A percentile compares a stretch with the other conserved stretches of the same genome.
These are phyloP conservation scores for Chenopodium berlandieri DNA, from an alignment of 148 eudicot genomes.

Conservation along the genomic window DNA sequence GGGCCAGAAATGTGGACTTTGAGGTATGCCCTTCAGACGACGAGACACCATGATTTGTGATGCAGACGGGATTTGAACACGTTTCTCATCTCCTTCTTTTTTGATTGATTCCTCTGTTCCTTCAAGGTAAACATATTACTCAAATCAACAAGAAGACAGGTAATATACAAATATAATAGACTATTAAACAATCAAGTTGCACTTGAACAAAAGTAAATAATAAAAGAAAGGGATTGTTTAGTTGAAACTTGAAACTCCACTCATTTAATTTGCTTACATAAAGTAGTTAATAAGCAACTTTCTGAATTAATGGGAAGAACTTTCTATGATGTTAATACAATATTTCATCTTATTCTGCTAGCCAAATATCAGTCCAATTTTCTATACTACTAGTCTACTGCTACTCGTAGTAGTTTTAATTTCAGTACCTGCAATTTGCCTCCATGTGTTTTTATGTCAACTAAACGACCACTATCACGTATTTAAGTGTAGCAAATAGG, in stretches of 20 bases:
- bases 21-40: conserved; percentile 29
- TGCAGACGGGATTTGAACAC: conserved; percentile 7
- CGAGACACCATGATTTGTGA: conserved; percentile 17
- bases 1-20: conserved; percentile 31
- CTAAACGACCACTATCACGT: not conserved
- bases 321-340: not conserved
- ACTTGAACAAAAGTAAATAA: not conserved
- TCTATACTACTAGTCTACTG: no score
- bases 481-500: not conserved
- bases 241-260: not conserved
- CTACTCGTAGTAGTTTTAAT: not conserved
- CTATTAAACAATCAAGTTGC: not conserved
- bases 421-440: not conserved
- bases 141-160: not conserved
- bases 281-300: not conserved
- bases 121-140: not conserved
- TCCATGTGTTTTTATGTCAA: not conserved
- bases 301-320: no score
- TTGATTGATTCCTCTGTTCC: conserved; percentile 7
- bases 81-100: not conserved
- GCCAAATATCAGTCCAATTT: not conserved
- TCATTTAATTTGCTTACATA: not conserved
- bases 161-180: not conserved
- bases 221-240: not conserved
- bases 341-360: not conserved